phyloP scores from a whole-genome alignment of 306 rosid genomes.

The Quercus rubra region DNA sequence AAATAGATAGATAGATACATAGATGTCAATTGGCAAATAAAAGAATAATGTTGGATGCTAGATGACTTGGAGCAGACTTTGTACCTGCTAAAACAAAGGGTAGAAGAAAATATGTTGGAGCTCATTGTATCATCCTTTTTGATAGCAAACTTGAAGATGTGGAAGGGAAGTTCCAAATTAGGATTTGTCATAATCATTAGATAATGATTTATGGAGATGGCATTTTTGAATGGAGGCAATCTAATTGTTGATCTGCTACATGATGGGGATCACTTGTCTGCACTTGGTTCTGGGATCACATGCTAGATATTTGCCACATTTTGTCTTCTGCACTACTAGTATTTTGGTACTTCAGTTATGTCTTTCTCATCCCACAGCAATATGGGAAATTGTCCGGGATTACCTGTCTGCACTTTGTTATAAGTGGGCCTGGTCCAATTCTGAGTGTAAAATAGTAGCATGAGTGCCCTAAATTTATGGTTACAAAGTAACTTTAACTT shows the following conservation, averaged over 20 bases:
- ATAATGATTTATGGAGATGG: neutral
- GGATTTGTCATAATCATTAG: neutral
- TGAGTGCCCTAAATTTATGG: neutral
- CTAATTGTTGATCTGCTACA: neutral
- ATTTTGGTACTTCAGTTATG: constrained; percentile 6
- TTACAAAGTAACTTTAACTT: neutral
- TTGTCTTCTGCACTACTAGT: neutral
- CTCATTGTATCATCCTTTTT: neutral
- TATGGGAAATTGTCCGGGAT: neutral
- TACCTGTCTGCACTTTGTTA: too few relatives aligned
- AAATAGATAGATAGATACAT: neutral
- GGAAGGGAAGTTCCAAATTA: neutral
- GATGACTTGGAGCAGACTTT: neutral
- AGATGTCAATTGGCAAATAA: neutral
- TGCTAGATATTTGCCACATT: neutral
- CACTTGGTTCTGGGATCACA: neutral
- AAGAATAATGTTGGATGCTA: neutral
- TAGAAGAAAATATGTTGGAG: neutral
- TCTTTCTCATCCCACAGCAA: neutral
- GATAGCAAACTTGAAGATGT: neutral
- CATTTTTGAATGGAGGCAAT: neutral
- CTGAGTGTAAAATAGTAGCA: neutral
- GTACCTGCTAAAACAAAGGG: neutral
- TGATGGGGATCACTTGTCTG: constrained; percentile 1
- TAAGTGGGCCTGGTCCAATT: neutral